phyloP scores from a whole-genome alignment of 106 monocot species.

The Hemerocallis citrina region DNA sequence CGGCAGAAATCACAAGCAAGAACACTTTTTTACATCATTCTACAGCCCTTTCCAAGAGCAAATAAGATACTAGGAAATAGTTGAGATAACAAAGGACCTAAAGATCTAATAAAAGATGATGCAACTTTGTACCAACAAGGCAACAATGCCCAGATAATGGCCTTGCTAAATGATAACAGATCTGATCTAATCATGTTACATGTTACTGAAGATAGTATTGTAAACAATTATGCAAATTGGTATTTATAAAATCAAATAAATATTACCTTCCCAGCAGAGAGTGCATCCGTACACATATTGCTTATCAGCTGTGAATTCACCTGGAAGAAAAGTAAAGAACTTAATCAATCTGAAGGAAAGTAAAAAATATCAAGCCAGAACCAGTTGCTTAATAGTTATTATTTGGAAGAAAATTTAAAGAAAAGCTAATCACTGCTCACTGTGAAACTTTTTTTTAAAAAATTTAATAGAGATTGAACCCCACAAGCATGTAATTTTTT shows the following conservation, averaged over 20 bases:
- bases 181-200: no score
- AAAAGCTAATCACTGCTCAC: background rate
- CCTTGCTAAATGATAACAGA: no score
- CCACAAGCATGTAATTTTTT: no score
- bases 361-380: background rate
- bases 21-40: background rate
- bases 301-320: slow-evolving; percentile 67
- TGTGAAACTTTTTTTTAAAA: no score
- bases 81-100: no score
- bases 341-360: background rate
- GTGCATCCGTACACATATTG: slow-evolving; percentile 56
- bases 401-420: background rate
- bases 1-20: background rate
- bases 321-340: slow-evolving; percentile 15
- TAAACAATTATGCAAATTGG: no score
- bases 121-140: no score
- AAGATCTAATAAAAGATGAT: background rate
- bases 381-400: background rate
- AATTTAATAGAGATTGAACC: no score
- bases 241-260: slow-evolving; percentile 1
- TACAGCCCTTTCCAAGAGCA: no score
- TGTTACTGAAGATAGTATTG: no score
- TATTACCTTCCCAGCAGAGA: slow-evolving; percentile 54
- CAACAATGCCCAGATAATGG: no score
- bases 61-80: background rate